Evolutionary conservation across 2,329 filamentous ascomycete species (phyloP).

Genomic region (Ustilaginoidea virens): DNA sequence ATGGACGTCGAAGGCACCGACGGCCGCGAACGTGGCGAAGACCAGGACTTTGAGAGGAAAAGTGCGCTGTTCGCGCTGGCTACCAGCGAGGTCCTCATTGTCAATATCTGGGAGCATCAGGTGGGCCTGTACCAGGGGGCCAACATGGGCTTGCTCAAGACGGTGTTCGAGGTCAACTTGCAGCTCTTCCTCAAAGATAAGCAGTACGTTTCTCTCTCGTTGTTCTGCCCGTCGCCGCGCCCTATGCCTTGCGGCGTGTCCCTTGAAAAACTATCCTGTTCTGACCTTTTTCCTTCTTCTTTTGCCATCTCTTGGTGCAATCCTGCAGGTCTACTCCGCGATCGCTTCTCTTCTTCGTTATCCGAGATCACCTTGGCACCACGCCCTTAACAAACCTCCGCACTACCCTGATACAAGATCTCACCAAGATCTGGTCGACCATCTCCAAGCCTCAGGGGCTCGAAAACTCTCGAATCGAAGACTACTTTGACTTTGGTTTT

Average conservation of each 20-base stretch:
- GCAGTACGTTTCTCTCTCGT: conserved; percentile 41
- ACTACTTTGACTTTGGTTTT: conserved; percentile 98
- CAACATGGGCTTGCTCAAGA: conserved; percentile 97
- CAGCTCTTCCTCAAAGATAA: conserved; percentile 94
- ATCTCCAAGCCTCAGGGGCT: conserved; percentile 84
- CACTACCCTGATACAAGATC: conserved; percentile 77
- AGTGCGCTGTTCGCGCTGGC: conserved; percentile 93
- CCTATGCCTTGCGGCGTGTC: no score
- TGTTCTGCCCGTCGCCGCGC: no score
- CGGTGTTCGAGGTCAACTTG: conserved; percentile 96
- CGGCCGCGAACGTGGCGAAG: conserved; percentile 87
- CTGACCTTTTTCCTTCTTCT: no score
- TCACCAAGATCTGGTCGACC: conserved; percentile 82
- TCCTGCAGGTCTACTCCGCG: conserved; percentile 60
- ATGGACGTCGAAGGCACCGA: conserved; percentile 99
- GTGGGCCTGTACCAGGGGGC: conserved; percentile 95
- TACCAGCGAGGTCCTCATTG: conserved; percentile 92
- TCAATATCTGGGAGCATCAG: conserved; percentile 99
- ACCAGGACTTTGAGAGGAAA: conserved; percentile 98
- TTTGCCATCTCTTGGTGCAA: no score
- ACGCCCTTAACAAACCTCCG: conserved; percentile 84
- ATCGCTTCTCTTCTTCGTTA: conserved; percentile 95
- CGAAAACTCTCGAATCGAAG: conserved; percentile 78
- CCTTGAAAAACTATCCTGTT: no score
- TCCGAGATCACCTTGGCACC: conserved; percentile 86